Base-by-base conservation (phyloP, 2,329 filamentous ascomycete species). In the Stromatinia cepivora region DNA sequence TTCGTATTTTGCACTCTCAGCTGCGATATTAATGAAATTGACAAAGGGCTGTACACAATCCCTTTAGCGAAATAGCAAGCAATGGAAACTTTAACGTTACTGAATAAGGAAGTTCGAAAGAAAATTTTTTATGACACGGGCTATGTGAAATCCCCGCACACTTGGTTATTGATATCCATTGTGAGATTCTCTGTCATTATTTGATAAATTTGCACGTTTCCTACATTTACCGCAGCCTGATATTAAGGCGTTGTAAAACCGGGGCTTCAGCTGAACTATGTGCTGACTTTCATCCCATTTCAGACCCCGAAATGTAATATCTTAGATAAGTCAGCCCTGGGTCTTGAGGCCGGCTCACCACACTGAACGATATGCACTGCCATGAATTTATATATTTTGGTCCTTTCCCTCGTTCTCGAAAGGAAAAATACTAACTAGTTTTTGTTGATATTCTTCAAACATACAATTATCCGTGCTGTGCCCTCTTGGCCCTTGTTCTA, bases 261-360 rank as follows among this genome's bases (percentile, higher is more conserved):
- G 48, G 22, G 61, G 34, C 46, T 52, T 64, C 61, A 64, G 61
- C 61, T 64, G 61, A 52, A 17, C n/a, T 34, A 28, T 28, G 13
- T 64, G 61, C 61, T 64, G 31, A 64, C 61, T 28, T 15, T 39
- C 25, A n/a, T 28, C 46, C 34, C n/a, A 52, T 28, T 39, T 3
- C 39, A 64, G 46, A 52, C 9, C 2, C 31, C 8, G 39, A 39
- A 10, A 10, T 25, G 59, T 63, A 39, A 52, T 64, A 39, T 52
- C 25, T 64, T 64, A 52, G 15, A 22, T 22, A 22, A 42, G n/a
- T 52, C 46, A 52, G 46, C 46, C 3, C 46, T 42, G 31, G 15
- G 22, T 42, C 11, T 39, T 58, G 34, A 39, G 9, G 45, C 45
- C 31, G 4, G 36, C 31, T 39, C 31, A 36, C n/a, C 61, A 64